phyloP scores from a whole-genome alignment of 805 yeast genomes.

The Dipodascus geniculatus region DNA sequence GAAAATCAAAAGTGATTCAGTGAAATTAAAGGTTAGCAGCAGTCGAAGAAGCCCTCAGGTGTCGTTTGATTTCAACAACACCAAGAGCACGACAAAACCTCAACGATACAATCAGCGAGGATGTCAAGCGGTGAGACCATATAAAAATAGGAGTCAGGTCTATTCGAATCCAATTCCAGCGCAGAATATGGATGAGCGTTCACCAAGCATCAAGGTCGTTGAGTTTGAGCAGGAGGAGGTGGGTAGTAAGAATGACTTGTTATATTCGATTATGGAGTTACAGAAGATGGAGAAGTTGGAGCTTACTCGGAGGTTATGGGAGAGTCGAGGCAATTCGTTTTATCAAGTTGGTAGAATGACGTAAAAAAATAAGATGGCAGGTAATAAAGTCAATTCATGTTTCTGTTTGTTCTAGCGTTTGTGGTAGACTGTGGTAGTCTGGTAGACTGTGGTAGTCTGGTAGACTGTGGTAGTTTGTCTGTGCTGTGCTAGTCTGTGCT shows the following conservation, averaged over 20 bases:
- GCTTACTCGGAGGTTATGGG: background rate
- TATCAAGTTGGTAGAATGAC: background rate
- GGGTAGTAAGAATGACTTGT: background rate
- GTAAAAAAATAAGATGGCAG: background rate
- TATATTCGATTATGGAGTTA: background rate
- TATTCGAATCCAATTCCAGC: slow-evolving; percentile 1
- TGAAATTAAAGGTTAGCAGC: no score
- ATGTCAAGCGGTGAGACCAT: background rate
- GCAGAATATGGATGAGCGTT: background rate
- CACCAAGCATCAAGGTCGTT: background rate
- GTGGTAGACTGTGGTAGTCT: no score
- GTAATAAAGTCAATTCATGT: background rate
- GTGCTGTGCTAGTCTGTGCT: no score
- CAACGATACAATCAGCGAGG: background rate
- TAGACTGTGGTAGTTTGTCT: no score
- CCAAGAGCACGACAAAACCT: background rate
- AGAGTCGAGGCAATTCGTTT: background rate
- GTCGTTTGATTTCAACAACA: background rate
- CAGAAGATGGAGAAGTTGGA: background rate
- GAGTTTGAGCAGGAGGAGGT: background rate
- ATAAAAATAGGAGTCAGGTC: background rate
- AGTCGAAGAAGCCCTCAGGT: background rate
- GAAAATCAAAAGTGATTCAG: no score
- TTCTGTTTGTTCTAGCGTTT: no score
- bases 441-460: no score